Conservation (phyloP, 805 yeast species). For the Lipomyces spencermartinsiae region DNA sequence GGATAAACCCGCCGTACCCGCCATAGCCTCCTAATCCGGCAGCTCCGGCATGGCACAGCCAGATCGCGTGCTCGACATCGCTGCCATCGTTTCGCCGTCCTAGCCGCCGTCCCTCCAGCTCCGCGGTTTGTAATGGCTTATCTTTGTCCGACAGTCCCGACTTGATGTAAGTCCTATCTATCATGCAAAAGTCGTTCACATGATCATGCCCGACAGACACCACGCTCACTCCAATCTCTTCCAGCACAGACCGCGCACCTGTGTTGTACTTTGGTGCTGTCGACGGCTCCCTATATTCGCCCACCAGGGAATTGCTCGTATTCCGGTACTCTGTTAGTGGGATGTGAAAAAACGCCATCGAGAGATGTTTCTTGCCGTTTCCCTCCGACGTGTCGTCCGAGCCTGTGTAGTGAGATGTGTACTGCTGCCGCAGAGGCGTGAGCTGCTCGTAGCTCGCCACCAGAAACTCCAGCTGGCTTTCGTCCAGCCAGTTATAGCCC, state of each 20-base stretch:
- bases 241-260: slow-evolving; percentile 65
- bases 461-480: slow-evolving; percentile 67
- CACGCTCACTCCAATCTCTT: slow-evolving; percentile 72
- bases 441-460: slow-evolving; percentile 47
- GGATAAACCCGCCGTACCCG: slow-evolving; percentile 85
- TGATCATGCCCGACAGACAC: slow-evolving; percentile 94
- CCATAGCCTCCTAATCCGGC: slow-evolving; percentile 96
- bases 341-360: slow-evolving; percentile 94
- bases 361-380: slow-evolving; percentile 52
- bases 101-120: background rate
- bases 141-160: slow-evolving; percentile 43
- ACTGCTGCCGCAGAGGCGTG: slow-evolving; percentile 40
- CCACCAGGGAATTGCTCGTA: slow-evolving; percentile 55
- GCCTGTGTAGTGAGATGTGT: slow-evolving; percentile 45
- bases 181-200: slow-evolving; percentile 86
- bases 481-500: slow-evolving; percentile 88
- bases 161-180: slow-evolving; percentile 50
- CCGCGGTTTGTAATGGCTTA: background rate
- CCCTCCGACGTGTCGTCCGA: slow-evolving; percentile 31
- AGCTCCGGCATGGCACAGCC: slow-evolving; percentile 96
- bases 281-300: slow-evolving; percentile 70
- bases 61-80: slow-evolving; percentile 51
- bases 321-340: slow-evolving; percentile 86
- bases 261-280: slow-evolving; percentile 79
- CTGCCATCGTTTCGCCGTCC: slow-evolving; percentile 5